phyloP scores from a whole-genome alignment of 768 basidiomycete genomes.

The Mycena olivaceomarginata region DNA sequence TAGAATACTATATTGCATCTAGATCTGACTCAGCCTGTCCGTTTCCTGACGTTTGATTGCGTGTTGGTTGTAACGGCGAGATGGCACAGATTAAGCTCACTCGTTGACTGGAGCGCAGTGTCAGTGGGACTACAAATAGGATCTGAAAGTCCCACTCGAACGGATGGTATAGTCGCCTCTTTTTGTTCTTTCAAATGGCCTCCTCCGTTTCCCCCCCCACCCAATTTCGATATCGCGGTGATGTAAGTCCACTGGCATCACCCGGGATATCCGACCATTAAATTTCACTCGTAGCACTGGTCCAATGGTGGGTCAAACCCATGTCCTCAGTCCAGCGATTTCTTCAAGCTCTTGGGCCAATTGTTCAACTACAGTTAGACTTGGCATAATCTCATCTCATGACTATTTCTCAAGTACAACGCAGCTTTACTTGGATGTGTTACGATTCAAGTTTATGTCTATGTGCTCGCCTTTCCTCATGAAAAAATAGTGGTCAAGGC shows the following conservation, averaged over 20 bases:
- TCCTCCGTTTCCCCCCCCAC: constrained; percentile 2
- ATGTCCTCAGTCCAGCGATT: constrained; percentile 2
- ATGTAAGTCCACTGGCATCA: constrained; percentile 7
- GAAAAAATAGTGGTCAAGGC: constrained; percentile 23
- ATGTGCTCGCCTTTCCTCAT: constrained; percentile 20
- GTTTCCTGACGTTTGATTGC: constrained; percentile 17
- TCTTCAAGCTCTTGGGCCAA: constrained; percentile 26
- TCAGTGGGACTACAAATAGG: constrained; percentile 1
- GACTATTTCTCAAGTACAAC: constrained; percentile 9
- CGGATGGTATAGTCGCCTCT: background rate
- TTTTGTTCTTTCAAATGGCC: constrained; percentile 4
- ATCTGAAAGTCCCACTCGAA: constrained; percentile 2
- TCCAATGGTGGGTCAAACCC: constrained; percentile 26
- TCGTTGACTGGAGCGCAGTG: constrained; percentile 6
- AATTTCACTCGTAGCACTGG: constrained; percentile 20
- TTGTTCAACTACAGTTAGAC: constrained; percentile 24
- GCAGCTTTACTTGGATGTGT: constrained; percentile 26
- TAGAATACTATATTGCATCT: background rate
- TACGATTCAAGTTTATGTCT: constrained; percentile 24
- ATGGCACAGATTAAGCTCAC: constrained; percentile 7
- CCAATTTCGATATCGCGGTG: constrained; percentile 17
- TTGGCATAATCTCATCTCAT: constrained; percentile 10
- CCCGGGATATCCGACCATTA: background rate
- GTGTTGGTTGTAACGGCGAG: constrained; percentile 2
- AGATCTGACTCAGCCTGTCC: constrained; percentile 1